Evolutionary conservation across 1,284 basidiomycete genomes (phyloP), one percentile per base, ranked within the genome.

Genomic region (Apiotrichum montevideense): DNA sequence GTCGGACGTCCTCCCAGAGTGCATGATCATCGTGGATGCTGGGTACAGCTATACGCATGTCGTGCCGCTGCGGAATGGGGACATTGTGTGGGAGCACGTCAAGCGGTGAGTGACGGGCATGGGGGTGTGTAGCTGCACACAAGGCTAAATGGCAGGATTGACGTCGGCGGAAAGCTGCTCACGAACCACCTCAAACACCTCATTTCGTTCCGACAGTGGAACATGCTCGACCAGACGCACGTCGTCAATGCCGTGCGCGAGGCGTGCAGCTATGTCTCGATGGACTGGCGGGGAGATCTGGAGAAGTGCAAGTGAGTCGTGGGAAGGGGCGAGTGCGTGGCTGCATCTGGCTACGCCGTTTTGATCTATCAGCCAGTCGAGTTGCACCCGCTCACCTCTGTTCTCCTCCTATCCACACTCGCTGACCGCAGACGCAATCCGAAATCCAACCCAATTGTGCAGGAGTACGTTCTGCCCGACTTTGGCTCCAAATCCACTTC

Each of bases 171-270:
- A 51, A 96, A 96, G 76, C 80, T 97, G 11, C 76, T 98, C 55
- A 97, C 94, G 33, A 97, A 96, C 76, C 88, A 95, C 53, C 81
- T 98, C 39, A 96, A 97, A 69, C 90, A 94, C 70, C 81, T 93
- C 50, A 84, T 95, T 10, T 95, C 91, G 10, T 97, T 90, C 74
- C 85, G 91, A 35, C 94, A 98, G 70, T 95, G 90, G 88, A 92
- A 97, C 74, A 91, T 97, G 88, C 92, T 93, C 84, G 92, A 97
- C 70, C 88, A 63, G 77, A 92, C 90, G 1, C 84, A 87, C 74
- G 87, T 97, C 67, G 87, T 96, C 77, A 92, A 93, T 76, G 83
- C 88, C 62, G 87, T 93, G 66, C 93, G 95, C 72, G 90, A 86
- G 70, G 77, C 81, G 11, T 93, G 89, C 71, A 90, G 89, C 73